These are phyloP conservation scores for Spizellomyces punctatus DNA, from an alignment of 192 early-diverging fungal genomes.

Conservation along the genomic window DNA sequence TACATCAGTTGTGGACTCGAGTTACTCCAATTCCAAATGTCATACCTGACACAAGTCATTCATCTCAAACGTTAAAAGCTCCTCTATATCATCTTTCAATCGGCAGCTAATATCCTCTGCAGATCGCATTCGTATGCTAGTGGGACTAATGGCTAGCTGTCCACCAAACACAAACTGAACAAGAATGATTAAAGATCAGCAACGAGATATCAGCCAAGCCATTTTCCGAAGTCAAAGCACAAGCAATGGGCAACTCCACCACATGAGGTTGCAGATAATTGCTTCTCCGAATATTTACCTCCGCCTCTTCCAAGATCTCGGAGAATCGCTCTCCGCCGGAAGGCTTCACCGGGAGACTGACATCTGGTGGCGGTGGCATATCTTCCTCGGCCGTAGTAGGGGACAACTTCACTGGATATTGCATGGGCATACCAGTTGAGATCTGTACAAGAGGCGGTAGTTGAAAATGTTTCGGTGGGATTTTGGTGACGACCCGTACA, in stretches of 20 bases:
- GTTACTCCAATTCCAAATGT: background rate
- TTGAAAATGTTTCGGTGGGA: no score
- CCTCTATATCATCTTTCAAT: slow-evolving; percentile 15
- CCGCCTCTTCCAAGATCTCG: slow-evolving; percentile 8
- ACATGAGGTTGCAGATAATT: no score
- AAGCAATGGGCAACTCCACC: no score
- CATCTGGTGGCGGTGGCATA: slow-evolving; percentile 22
- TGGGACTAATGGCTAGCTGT: background rate
- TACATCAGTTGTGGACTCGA: no score
- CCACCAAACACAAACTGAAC: background rate
- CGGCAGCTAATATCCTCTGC: slow-evolving; percentile 1
- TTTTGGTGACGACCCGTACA: no score
- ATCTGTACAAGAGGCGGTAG: no score
- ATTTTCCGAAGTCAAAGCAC: no score
- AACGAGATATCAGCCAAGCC: background rate
- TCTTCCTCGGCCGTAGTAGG: background rate
- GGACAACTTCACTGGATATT: background rate
- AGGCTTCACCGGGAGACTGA: slow-evolving; percentile 27
- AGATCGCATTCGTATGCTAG: background rate
- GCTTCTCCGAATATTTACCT: slow-evolving; percentile 12
- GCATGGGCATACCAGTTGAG: background rate
- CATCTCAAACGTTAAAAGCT: slow-evolving; percentile 28
- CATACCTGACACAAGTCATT: slow-evolving; percentile 32
- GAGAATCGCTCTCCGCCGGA: slow-evolving; percentile 26
- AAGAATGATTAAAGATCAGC: background rate